Base-by-base conservation (phyloP, 1,284 basidiomycete genomes). In the Melampsora americana region DNA sequence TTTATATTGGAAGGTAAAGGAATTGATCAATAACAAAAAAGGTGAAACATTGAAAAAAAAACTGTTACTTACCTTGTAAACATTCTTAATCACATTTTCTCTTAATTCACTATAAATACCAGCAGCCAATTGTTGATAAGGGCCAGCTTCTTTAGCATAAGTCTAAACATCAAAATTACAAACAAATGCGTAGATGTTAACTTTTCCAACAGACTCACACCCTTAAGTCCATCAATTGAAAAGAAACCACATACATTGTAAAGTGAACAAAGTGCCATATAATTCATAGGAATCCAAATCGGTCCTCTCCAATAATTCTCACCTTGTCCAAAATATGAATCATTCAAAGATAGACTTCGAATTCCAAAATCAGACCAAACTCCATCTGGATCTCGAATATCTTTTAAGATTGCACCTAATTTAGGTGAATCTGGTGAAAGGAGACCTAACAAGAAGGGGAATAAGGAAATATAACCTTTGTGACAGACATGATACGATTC, bases 251-350 rank as follows among this genome's bases (percentile, higher is more conserved):
- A 1, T 61, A 91, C 92, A 83, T 89, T 90, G 81, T 92, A 86
- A 77, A 96, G 83, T 7, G 92, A 88, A 30, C 88, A 86, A 70
- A 97, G 84, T 23, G 89, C 88, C 79, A 97, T 87, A 82, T 93
- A 97, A 83, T 97, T 96, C 90, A 97, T 93, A 82, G 92, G 94
- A 39, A 96, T 87, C 94, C 94, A 97, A 71, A 97, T 90, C 1
- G 95, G 92, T 2, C 94, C 93, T 80, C 90, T 90, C 94, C 94
- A 97, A 83, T 97, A 97, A 83, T 96, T 92, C 82, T 97, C 95
- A 69, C 90, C 94, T 80, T 89, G 85, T 20, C 93, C 94, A 80
- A 93, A 97, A 73, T 90, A 87, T n/a, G 90, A 88, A 81, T 97
- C 92, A 20, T 88, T 88, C 48, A 87, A 88, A 16, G 92, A 92